A percentile compares a stretch with the other conserved stretches of the same genome.
Conservation (phyloP, 75 land plant genomes). For the Pinus taeda region DNA sequence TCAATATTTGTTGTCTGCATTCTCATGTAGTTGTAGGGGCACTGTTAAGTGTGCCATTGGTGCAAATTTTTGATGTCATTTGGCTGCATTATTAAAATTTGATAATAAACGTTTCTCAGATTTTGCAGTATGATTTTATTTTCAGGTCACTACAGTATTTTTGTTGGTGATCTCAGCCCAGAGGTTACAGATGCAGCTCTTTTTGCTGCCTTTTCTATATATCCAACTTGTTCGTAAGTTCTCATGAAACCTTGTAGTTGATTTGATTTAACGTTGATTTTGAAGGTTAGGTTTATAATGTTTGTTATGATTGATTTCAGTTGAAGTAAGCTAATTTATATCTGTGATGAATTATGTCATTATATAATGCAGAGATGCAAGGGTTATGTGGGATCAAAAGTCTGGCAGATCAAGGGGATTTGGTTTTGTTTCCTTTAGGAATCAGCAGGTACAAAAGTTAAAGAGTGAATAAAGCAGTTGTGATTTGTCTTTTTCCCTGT, state of each 20-base stretch:
- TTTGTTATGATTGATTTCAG: not conserved
- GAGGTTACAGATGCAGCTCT: conserved; percentile 95
- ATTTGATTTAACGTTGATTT: not conserved
- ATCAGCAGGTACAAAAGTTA: conserved; percentile 66
- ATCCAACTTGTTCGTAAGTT: conserved; percentile 93
- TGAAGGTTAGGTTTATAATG: not conserved
- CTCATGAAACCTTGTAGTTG: not conserved
- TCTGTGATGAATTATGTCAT: too few species aligned
- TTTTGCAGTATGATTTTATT: not conserved
- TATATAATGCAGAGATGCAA: conserved; percentile 75
- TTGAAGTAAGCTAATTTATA: too few species aligned
- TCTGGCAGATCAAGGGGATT: conserved; percentile 98
- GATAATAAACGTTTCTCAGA: not conserved
- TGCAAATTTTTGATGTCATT: not conserved
- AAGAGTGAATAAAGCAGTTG: not conserved
- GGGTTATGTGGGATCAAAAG: conserved; percentile 99
- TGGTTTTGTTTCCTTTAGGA: conserved; percentile 99
- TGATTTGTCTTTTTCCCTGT: not conserved
- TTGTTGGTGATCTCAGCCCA: conserved; percentile 97
- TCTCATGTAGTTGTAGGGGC: not conserved
- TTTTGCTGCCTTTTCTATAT: conserved; percentile 81
- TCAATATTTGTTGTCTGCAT: not conserved
- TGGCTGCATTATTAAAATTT: not conserved
- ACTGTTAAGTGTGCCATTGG: not conserved
- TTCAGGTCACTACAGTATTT: conserved; percentile 87